Evolutionary conservation across 805 yeast species (phyloP).

Genomic region (Wickerhamiella vanderwaltii): DNA sequence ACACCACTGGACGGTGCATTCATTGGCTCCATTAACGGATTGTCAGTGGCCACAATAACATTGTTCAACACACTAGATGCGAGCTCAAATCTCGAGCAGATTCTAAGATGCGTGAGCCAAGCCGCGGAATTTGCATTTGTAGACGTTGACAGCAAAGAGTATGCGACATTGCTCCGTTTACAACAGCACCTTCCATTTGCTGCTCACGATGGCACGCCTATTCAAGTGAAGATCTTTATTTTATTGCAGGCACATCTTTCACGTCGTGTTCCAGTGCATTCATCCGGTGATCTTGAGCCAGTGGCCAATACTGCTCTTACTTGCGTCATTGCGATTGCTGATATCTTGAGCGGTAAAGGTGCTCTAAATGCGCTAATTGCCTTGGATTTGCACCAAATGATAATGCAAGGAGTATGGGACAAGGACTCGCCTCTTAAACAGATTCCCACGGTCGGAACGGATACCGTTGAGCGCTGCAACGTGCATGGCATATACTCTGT

Average conservation of each 20-base stretch:
- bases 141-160: background rate
- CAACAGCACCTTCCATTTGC: background rate
- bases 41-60: constrained; percentile 53
- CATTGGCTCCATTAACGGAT: constrained; percentile 61
- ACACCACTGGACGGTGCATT: constrained; percentile 56
- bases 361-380: constrained; percentile 62
- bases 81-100: constrained; percentile 45
- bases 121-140: constrained; percentile 54
- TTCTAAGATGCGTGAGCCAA: constrained; percentile 52
- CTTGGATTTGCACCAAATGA: constrained; percentile 82
- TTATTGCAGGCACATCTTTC: constrained; percentile 74
- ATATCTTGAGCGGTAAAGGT: constrained; percentile 70
- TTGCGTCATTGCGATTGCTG: constrained; percentile 56
- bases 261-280: constrained; percentile 52
- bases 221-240: constrained; percentile 53
- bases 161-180: background rate
- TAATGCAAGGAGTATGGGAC: constrained; percentile 78
- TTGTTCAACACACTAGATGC: constrained; percentile 30
- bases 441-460: constrained; percentile 52
- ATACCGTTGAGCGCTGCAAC: constrained; percentile 42
- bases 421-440: constrained; percentile 68
- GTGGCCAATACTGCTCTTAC: constrained; percentile 41
- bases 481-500: constrained; percentile 51
- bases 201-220: background rate
- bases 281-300: constrained; percentile 42